Percentiles rank a stretch among this genome's conserved stretches.
These are phyloP conservation scores for Hanseniaspora nectarophila DNA, from an alignment of 805 yeast genomes.

Conservation along the genomic window DNA sequence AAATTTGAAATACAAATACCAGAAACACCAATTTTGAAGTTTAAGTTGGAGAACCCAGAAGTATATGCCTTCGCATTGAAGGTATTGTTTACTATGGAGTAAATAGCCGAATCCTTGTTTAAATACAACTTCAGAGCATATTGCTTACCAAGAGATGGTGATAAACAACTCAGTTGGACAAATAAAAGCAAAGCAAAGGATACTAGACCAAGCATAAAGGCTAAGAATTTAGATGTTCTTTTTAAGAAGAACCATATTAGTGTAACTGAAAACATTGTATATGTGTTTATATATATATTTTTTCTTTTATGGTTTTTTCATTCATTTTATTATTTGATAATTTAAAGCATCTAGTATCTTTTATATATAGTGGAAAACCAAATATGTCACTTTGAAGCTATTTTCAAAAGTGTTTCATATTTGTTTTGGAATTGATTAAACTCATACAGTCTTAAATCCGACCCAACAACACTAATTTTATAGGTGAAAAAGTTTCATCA, in stretches of 20 bases:
- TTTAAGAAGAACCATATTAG: conserved; percentile 25
- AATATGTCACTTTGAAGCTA: background rate
- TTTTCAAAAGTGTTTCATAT: background rate
- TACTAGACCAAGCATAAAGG: conserved; percentile 35
- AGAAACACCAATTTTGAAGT: conserved; percentile 43
- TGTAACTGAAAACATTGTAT: conserved; percentile 15
- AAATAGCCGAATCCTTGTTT: conserved; percentile 36
- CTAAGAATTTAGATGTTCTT: conserved; percentile 34
- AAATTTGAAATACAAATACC: conserved; percentile 41
- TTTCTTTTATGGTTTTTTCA: background rate
- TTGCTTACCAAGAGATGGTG: conserved; percentile 26
- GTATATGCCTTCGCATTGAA: conserved; percentile 21
- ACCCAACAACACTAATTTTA: background rate
- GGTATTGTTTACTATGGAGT: conserved; percentile 31
- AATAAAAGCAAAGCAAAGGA: conserved; percentile 42
- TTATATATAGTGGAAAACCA: background rate
- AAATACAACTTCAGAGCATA: conserved; percentile 39
- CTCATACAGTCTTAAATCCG: background rate
- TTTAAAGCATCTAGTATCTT: no score
- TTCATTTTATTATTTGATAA: no score
- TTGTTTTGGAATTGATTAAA: conserved; percentile 1
- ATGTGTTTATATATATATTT: background rate
- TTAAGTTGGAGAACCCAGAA: conserved; percentile 30
- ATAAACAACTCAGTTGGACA: conserved; percentile 45
- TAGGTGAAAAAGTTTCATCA: background rate